Percentiles rank a stretch among this genome's conserved stretches.
These are phyloP conservation scores for Fagopyrum esculentum DNA, from an alignment of 148 eudicot genomes.

Conservation along the genomic window DNA sequence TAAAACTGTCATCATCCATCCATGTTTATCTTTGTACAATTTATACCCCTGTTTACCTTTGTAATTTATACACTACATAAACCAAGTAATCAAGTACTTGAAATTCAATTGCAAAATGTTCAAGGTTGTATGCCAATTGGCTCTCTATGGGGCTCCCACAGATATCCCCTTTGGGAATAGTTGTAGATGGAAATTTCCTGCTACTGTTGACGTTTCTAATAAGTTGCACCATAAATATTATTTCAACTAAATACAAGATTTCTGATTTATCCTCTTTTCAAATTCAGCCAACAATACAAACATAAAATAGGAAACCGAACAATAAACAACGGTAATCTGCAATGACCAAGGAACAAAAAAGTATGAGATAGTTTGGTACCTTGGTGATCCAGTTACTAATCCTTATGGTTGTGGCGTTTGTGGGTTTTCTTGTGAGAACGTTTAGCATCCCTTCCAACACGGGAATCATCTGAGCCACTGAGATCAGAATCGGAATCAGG, in stretches of 20 bases:
- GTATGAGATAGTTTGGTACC: neutral
- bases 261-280: neutral
- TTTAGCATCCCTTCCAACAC: conserved; percentile 60
- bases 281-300: neutral
- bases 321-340: neutral
- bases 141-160: too few species aligned
- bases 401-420: conserved; percentile 30
- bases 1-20: too few species aligned
- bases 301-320: neutral
- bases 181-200: too few species aligned
- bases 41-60: too few species aligned
- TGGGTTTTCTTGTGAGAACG: conserved; percentile 65
- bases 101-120: neutral
- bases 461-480: conserved; percentile 52
- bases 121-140: too few species aligned
- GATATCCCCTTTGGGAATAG: too few species aligned
- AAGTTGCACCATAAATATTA: neutral
- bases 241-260: neutral
- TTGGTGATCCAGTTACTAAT: conserved; percentile 21
- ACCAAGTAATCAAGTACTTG: neutral
- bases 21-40: too few species aligned
- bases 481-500: conserved; percentile 52
- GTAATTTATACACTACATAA: too few species aligned
- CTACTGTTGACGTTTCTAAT: neutral
- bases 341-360: neutral